Percentiles rank a stretch among this genome's conserved stretches.
phyloP scores from a whole-genome alignment of 164 flowering plant genomes.

The Protea cynaroides region DNA sequence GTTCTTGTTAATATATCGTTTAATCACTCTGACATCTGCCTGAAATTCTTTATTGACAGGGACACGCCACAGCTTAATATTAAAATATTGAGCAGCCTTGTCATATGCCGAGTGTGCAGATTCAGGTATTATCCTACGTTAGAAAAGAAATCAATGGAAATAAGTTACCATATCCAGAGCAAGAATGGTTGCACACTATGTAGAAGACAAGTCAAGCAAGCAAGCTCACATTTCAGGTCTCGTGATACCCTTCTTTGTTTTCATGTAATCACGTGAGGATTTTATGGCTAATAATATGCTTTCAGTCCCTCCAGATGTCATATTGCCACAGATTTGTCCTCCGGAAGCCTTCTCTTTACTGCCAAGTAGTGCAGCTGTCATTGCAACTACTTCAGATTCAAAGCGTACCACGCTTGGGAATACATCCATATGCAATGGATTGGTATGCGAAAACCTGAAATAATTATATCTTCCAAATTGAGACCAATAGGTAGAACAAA shows the following conservation, averaged over 20 bases:
- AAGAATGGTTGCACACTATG: not conserved
- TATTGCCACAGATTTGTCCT: constrained; percentile 94
- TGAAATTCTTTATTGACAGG: constrained; percentile 77
- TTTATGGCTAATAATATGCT: constrained; percentile 91
- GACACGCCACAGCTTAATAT: constrained; percentile 87
- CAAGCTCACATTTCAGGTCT: constrained; percentile 77
- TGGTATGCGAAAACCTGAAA: constrained; percentile 95
- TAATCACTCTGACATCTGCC: constrained; percentile 78
- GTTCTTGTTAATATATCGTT: constrained; percentile 61
- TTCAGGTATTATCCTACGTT: constrained; percentile 79
- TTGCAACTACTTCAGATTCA: constrained; percentile 93
- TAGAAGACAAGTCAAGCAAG: not conserved
- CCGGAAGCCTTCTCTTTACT: constrained; percentile 79
- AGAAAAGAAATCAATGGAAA: constrained; percentile 4
- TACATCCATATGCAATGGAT: constrained; percentile 91
- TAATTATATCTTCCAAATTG: not conserved
- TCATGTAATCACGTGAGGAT: constrained; percentile 95
- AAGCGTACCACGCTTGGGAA: constrained; percentile 79
- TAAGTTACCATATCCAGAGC: not conserved
- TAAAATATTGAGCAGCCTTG: constrained; percentile 95
- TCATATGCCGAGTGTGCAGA: constrained; percentile 99
- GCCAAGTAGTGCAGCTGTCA: constrained; percentile 93
- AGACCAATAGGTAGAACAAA: not conserved
- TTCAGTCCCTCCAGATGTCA: constrained; percentile 99
- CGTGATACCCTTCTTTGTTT: constrained; percentile 62